Evolutionary conservation across 306 rosid species (phyloP).

Genomic region (Rosa persica): DNA sequence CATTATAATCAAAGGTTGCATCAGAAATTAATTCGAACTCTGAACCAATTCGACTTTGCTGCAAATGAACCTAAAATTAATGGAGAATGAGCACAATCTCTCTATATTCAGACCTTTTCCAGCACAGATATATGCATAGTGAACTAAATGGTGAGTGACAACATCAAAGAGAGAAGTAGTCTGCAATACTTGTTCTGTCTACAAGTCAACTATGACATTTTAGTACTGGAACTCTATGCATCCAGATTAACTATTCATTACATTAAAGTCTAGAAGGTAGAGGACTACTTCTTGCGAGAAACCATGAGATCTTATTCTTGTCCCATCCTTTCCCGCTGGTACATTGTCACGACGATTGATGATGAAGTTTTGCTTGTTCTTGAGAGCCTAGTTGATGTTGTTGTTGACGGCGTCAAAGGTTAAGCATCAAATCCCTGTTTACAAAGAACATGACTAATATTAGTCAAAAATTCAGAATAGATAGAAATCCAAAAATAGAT

Average conservation of each 20-base stretch:
- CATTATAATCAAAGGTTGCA: background rate
- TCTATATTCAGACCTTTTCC: background rate
- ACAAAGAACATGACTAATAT: background rate
- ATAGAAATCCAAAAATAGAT: too few relatives aligned
- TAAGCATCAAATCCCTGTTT: too few relatives aligned
- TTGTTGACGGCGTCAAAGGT: too few relatives aligned
- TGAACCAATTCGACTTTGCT: background rate
- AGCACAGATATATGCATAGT: background rate
- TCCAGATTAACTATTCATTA: background rate
- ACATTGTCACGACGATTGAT: background rate
- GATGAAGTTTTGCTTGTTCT: background rate
- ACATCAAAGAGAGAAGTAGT: background rate
- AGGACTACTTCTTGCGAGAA: too few relatives aligned
- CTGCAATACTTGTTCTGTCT: background rate
- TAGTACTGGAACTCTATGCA: background rate
- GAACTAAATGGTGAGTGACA: background rate
- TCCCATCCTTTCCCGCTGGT: background rate
- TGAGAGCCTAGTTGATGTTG: background rate
- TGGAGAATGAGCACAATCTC: background rate
- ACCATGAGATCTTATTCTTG: background rate
- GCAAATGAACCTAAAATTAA: background rate
- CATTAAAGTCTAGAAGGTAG: background rate
- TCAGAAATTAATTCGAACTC: background rate
- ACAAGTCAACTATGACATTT: too few relatives aligned
- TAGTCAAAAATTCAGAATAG: background rate